These are phyloP conservation scores for Tricladium varicosporioides DNA, from an alignment of 2,329 filamentous ascomycete species.

Conservation along the genomic window DNA sequence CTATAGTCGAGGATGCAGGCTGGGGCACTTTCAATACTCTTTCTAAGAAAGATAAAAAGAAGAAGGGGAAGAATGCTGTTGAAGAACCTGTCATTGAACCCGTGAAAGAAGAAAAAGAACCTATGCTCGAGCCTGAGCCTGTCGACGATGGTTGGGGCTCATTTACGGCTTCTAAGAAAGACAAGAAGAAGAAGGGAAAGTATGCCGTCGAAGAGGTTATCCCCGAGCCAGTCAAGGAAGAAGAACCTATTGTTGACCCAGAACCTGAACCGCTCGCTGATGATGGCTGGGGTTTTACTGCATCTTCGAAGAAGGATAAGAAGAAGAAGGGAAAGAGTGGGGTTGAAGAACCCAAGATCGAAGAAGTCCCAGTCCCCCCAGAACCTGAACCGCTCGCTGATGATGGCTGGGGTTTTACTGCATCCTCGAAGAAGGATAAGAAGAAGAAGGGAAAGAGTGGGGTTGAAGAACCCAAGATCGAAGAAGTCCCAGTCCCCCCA, in stretches of 20 bases:
- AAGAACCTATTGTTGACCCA: conserved; percentile 36
- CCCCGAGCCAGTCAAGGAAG: conserved; percentile 24
- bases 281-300: conserved; percentile 29
- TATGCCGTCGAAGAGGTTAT: conserved; percentile 27
- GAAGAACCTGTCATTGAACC: conserved; percentile 14
- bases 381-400: conserved; percentile 34
- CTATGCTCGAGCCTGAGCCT: conserved; percentile 35
- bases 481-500: conserved; percentile 14
- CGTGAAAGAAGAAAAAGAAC: conserved; percentile 32
- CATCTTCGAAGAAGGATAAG: conserved; percentile 15
- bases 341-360: conserved; percentile 26
- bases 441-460: conserved; percentile 23
- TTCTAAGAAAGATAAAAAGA: conserved; percentile 49
- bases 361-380: conserved; percentile 14
- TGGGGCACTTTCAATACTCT: conserved; percentile 43
- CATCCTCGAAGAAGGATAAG: conserved; percentile 14
- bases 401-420: conserved; percentile 43
- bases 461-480: conserved; percentile 26
- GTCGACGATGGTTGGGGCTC: conserved; percentile 18
- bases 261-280: conserved; percentile 32
- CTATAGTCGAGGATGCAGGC: conserved; percentile 19
- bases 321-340: conserved; percentile 23
- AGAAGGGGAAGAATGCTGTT: conserved; percentile 40
- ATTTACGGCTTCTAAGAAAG: conserved; percentile 46
- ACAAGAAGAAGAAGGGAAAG: conserved; percentile 43